Base-by-base conservation (phyloP, 106 monocot genomes). In the Hemerocallis citrina region DNA sequence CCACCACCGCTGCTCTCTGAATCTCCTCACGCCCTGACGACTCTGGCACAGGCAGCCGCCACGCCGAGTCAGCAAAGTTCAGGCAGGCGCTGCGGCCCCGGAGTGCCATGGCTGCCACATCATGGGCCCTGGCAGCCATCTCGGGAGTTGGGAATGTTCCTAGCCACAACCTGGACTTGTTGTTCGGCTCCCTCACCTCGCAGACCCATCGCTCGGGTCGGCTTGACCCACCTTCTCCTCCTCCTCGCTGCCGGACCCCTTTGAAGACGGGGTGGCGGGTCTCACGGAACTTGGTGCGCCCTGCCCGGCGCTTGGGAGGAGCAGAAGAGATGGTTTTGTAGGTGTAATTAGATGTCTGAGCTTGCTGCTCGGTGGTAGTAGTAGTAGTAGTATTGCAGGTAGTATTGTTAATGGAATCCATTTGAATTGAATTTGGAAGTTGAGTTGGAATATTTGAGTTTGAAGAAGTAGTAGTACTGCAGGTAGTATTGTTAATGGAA, bases 131-230 rank as follows among this genome's bases (percentile, higher is more conserved):
- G 61, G 55, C 0, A 67, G 72, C 34, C 61, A 71, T 38, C 38
- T 34, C 41, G 55, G 61, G 45, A 77, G 50, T 27, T 3, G 37
- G 37, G 35, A 52, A 38, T 1, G 37, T 64, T 2, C 64, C 65
- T 21, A 89, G 76, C 89, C 89, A 89, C n/a, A 89, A 85, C 21
- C 89, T 43, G 11, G 81, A 81, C 67, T 81, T 81, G 58, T 85
- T 85, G 61, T 73, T 78, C 30, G 89, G 89, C 42, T 89, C 89
- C 7, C 89, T 65, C 30, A 89, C 85, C 47, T 89, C 89, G 67
- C 85, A 89, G 5, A 89, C 89, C 89, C 89, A 89, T 38, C 74
- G 64, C 41, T 66, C 69, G 43, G 9, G n/a, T n/a, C n/a, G n/a
- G n/a, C n/a, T n/a, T n/a, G n/a, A n/a, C n/a, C n/a, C n/a, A n/a